Conservation (phyloP, 2,329 filamentous ascomycete species). For the Neofusicoccum laricinum region DNA sequence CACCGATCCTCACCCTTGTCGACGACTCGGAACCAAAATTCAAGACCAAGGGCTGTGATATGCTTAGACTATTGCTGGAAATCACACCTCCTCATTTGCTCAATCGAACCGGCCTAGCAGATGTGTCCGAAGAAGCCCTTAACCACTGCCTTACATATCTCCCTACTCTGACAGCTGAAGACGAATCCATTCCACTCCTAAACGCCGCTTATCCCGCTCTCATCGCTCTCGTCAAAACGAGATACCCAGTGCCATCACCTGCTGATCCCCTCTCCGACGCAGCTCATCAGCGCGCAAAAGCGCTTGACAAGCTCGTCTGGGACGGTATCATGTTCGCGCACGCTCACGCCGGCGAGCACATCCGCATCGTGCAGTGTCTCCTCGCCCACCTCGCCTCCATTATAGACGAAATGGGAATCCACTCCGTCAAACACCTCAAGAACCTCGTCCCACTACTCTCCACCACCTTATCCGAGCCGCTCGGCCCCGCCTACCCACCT, state of each 20-base stretch:
- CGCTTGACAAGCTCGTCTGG: conserved; percentile 46
- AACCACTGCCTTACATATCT: conserved; percentile 73
- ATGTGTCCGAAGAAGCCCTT: conserved; percentile 67
- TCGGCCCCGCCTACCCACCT: conserved; percentile 55
- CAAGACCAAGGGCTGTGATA: conserved; percentile 55
- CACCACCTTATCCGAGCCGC: conserved; percentile 65
- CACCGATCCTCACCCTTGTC: conserved; percentile 65
- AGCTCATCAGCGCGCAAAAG: conserved; percentile 30
- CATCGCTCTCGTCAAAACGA: conserved; percentile 52
- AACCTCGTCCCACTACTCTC: conserved; percentile 67
- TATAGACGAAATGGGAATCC: conserved; percentile 58
- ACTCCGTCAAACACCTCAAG: conserved; percentile 66
- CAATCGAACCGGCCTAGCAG: conserved; percentile 60
- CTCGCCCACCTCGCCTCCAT: conserved; percentile 50
- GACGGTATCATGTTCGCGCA: conserved; percentile 44
- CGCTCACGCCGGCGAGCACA: conserved; percentile 58
- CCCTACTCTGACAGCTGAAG: conserved; percentile 71
- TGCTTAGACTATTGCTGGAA: conserved; percentile 55
- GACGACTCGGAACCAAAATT: conserved; percentile 59
- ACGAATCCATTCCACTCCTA: conserved; percentile 66
- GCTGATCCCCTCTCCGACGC: conserved; percentile 14
- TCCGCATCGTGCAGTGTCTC: conserved; percentile 56
- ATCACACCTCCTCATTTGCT: conserved; percentile 56
- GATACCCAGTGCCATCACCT: conserved; percentile 34
- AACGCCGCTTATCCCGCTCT: conserved; percentile 65